Evolutionary conservation across 140 eudicot species (phyloP).

Genomic region (Stevia rebaudiana): DNA sequence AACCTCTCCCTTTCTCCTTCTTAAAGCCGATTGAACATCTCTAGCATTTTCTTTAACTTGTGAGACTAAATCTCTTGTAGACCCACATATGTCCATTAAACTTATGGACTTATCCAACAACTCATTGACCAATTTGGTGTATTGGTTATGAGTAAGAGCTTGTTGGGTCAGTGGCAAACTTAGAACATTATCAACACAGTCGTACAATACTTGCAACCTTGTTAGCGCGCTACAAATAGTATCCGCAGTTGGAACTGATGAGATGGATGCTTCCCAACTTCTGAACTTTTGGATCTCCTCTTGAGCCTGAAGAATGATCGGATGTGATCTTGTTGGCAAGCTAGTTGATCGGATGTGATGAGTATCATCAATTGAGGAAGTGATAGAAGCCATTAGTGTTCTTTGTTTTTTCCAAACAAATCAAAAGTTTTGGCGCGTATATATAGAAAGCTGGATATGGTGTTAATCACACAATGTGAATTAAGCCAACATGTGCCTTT

Average conservation of each 20-base stretch:
- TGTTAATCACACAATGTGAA: background rate
- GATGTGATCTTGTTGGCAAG: conserved; percentile 8
- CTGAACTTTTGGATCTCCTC: conserved; percentile 13
- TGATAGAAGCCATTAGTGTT: background rate
- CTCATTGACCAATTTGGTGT: conserved; percentile 7
- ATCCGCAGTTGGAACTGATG: conserved; percentile 7
- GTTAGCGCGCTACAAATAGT: conserved; percentile 11
- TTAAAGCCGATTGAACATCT: conserved; percentile 3
- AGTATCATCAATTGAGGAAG: background rate
- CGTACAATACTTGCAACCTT: conserved; percentile 11
- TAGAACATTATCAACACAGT: conserved; percentile 7
- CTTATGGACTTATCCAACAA: conserved; percentile 11
- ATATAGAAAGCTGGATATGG: background rate
- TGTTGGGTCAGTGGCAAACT: conserved; percentile 14
- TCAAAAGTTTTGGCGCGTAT: background rate
- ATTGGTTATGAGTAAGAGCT: conserved; percentile 13
- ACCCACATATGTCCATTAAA: conserved; percentile 13
- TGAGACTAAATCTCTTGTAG: conserved; percentile 12
- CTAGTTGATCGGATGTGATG: conserved; percentile 14
- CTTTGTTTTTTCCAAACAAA: background rate
- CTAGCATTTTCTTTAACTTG: conserved; percentile 5
- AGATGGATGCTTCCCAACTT: conserved; percentile 9
- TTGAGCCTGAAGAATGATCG: conserved; percentile 13
- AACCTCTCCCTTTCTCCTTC: conserved; percentile 9
- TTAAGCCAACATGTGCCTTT: conserved; percentile 3